phyloP scores from a whole-genome alignment of 225 moss, liverwort and hornwort species.

The Rhytidiadelphus loreus region DNA sequence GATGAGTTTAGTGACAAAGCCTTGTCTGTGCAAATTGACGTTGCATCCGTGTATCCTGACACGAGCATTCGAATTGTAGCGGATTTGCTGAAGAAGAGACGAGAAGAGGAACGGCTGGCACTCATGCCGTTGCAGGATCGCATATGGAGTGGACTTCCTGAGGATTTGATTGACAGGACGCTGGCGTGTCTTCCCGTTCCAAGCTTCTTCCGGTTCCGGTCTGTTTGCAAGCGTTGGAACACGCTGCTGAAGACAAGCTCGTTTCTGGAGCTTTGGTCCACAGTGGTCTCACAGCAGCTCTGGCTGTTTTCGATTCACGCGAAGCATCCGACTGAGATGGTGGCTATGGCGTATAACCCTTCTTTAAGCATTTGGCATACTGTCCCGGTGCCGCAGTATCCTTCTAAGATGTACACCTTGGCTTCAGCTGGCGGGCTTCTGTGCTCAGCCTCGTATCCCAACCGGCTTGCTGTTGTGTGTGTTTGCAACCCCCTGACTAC shows the following conservation, averaged over 20 bases:
- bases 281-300: slow-evolving; percentile 35
- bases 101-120: slow-evolving; percentile 42
- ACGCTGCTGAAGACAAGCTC: slow-evolving; percentile 28
- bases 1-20: slow-evolving; percentile 54
- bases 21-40: slow-evolving; percentile 38
- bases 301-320: slow-evolving; percentile 49
- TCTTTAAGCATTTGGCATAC: slow-evolving; percentile 50
- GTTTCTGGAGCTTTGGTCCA: slow-evolving; percentile 54
- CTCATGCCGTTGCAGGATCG: slow-evolving; percentile 56
- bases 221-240: slow-evolving; percentile 62
- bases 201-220: slow-evolving; percentile 49
- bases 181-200: slow-evolving; percentile 54
- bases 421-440: slow-evolving; percentile 53
- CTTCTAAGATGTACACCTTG: slow-evolving; percentile 52
- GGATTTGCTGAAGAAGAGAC: slow-evolving; percentile 36
- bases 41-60: slow-evolving; percentile 26
- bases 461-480: slow-evolving; percentile 53
- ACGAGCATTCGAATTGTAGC: slow-evolving; percentile 33
- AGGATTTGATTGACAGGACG: slow-evolving; percentile 47
- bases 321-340: slow-evolving; percentile 41
- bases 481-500: slow-evolving; percentile 51
- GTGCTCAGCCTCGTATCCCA: slow-evolving; percentile 50
- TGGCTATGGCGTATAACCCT: slow-evolving; percentile 57
- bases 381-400: slow-evolving; percentile 46
- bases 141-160: slow-evolving; percentile 53